phyloP scores from a whole-genome alignment of 129 eudicot species.

The Lactuca sativa region DNA sequence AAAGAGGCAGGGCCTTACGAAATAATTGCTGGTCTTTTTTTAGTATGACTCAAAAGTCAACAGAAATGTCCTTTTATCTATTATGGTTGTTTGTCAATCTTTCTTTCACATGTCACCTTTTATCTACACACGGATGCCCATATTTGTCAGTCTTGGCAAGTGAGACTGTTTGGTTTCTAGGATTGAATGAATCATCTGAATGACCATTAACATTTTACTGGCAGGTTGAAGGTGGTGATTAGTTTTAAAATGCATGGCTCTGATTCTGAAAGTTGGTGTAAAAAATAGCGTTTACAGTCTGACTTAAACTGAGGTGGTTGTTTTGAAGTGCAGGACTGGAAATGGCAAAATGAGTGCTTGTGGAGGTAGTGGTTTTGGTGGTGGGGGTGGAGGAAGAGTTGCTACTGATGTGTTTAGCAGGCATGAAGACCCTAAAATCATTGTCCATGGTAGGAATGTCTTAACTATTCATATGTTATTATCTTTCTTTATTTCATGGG shows the following conservation, averaged over 20 bases:
- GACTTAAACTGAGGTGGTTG: conserved; percentile 27
- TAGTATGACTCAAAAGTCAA: background rate
- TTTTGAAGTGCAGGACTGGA: conserved; percentile 71
- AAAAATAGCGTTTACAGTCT: conserved; percentile 4
- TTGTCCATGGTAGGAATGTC: conserved; percentile 61
- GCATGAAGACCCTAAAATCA: conserved; percentile 77
- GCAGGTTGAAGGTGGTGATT: background rate
- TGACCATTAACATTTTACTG: background rate
- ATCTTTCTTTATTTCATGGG: conserved; percentile 6
- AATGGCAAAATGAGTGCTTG: conserved; percentile 76
- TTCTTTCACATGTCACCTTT: conserved; percentile 11
- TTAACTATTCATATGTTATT: background rate
- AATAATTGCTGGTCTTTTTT: background rate
- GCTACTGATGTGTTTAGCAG: conserved; percentile 89
- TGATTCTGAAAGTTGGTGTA: background rate
- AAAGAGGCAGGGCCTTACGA: background rate
- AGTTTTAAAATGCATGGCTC: background rate
- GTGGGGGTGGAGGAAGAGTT: conserved; percentile 94
- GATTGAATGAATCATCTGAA: background rate
- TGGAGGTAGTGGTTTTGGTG: conserved; percentile 89
- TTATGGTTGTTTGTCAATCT: conserved; percentile 9
- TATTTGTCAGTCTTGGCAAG: too few relatives aligned
- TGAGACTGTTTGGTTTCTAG: too few relatives aligned
- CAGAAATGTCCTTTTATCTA: background rate
- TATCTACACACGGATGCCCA: background rate